Conservation (phyloP, 1,284 basidiomycete genomes). For the Ustilago loliicola region DNA sequence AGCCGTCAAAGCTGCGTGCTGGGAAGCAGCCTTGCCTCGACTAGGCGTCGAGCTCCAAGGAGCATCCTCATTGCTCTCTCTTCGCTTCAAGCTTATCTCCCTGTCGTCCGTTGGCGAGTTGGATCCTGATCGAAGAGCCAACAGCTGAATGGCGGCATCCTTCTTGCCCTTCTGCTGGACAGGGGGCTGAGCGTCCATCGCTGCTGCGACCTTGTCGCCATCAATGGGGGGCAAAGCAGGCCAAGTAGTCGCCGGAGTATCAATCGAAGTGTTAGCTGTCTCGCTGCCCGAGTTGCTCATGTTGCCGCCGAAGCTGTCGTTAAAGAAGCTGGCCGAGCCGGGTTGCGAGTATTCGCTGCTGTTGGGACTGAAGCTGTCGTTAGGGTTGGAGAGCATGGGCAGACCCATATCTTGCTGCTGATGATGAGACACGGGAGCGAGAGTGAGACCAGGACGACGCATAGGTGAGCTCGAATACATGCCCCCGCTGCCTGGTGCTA, state of each 20-base stretch:
- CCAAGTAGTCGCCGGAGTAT: conserved; percentile 44
- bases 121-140: conserved; percentile 48
- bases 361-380: conserved; percentile 47
- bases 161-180: conserved; percentile 41
- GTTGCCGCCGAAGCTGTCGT: conserved; percentile 48
- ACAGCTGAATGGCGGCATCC: conserved; percentile 50
- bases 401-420: conserved; percentile 17
- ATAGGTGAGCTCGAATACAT: conserved; percentile 40
- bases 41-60: conserved; percentile 48
- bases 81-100: conserved; percentile 30
- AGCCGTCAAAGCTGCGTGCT: conserved; percentile 46
- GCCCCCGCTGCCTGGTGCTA: conserved; percentile 1
- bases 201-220: conserved; percentile 16
- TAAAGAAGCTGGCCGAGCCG: conserved; percentile 46
- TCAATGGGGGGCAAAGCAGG: conserved; percentile 33
- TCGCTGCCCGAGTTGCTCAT: conserved; percentile 47
- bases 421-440: conserved; percentile 19
- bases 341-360: conserved; percentile 53
- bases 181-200: conserved; percentile 6
- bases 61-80: conserved; percentile 28
- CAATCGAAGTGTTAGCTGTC: conserved; percentile 44
- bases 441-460: conserved; percentile 30
- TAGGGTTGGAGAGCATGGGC: conserved; percentile 20
- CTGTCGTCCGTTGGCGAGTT: conserved; percentile 51
- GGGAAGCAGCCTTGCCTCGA: conserved; percentile 22